Evolutionary conservation across 352 stramenopile genomes (phyloP).

Genomic region (Globisporangium acanthophoron): DNA sequence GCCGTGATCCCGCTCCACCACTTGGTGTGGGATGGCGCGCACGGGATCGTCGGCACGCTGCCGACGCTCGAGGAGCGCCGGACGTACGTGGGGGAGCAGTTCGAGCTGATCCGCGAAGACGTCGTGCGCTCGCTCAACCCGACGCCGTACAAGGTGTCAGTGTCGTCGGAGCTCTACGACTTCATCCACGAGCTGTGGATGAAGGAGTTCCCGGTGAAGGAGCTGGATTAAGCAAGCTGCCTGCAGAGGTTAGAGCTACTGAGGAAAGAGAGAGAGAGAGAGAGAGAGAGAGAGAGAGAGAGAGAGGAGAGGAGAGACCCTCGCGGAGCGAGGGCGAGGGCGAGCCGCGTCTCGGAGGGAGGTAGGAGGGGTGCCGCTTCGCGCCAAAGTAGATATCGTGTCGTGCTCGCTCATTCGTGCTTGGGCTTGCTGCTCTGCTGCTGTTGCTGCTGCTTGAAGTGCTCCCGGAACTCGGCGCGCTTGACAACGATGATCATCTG

Average conservation of each 20-base stretch:
- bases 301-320: not conserved
- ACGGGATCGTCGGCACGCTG: conserved; percentile 57
- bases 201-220: conserved; percentile 83
- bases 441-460: conserved; percentile 31
- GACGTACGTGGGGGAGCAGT: conserved; percentile 87
- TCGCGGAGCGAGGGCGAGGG: not conserved
- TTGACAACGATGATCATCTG: conserved; percentile 79
- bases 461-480: conserved; percentile 53
- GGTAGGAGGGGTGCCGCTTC: too few species aligned
- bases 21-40: conserved; percentile 88
- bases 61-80: conserved; percentile 76
- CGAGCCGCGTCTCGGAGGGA: not conserved
- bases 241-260: conserved; percentile 11
- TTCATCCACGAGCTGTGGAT: conserved; percentile 98
- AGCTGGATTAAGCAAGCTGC: conserved; percentile 36
- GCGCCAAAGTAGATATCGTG: not conserved
- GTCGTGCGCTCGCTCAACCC: conserved; percentile 95
- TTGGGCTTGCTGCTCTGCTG: conserved; percentile 35
- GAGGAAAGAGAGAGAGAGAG: conserved; percentile 12
- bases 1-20: conserved; percentile 86
- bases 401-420: conserved; percentile 21
- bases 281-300: conserved; percentile 1
- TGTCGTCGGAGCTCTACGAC: conserved; percentile 81
- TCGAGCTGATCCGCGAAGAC: conserved; percentile 92
- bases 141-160: conserved; percentile 93